phyloP scores from a whole-genome alignment of 2,329 filamentous ascomycete species.

The Decorospora gaudefroyi region DNA sequence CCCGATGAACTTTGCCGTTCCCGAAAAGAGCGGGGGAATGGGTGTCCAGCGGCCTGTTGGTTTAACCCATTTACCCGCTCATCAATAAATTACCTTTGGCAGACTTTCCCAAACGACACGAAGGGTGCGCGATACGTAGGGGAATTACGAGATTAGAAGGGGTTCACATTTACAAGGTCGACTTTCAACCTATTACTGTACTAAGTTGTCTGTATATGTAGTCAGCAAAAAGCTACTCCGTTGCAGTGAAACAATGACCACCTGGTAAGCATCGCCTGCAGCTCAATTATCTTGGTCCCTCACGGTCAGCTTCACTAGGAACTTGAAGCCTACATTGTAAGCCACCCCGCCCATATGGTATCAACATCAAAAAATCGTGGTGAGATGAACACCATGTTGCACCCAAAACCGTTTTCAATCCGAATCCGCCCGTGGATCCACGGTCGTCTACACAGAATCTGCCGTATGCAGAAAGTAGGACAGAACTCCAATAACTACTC shows the following conservation, averaged over 20 bases:
- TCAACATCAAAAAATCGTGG: no score
- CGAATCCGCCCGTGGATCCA: neutral
- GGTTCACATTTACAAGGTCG: no score
- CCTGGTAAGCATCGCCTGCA: no score
- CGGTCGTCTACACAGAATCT: neutral
- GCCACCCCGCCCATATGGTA: conserved; percentile 42
- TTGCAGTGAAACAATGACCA: no score
- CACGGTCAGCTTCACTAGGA: conserved; percentile 21
- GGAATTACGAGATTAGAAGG: no score
- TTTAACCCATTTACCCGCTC: conserved; percentile 17
- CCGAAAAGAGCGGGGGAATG: conserved; percentile 1
- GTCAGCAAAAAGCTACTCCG: no score
- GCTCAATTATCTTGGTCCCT: no score
- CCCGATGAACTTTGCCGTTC: conserved; percentile 2
- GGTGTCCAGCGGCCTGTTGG: neutral
- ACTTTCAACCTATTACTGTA: no score
- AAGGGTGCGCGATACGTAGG: no score
- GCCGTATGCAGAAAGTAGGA: conserved; percentile 3
- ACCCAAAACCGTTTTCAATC: neutral
- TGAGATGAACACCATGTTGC: neutral
- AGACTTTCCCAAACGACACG: neutral
- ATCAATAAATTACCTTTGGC: neutral
- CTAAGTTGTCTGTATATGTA: no score
- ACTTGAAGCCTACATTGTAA: conserved; percentile 34
- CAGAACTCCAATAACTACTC: neutral